Percentiles rank a stretch among this genome's conserved stretches.
phyloP scores from a whole-genome alignment of 805 yeast genomes.

The Metschnikowia henanensis region DNA sequence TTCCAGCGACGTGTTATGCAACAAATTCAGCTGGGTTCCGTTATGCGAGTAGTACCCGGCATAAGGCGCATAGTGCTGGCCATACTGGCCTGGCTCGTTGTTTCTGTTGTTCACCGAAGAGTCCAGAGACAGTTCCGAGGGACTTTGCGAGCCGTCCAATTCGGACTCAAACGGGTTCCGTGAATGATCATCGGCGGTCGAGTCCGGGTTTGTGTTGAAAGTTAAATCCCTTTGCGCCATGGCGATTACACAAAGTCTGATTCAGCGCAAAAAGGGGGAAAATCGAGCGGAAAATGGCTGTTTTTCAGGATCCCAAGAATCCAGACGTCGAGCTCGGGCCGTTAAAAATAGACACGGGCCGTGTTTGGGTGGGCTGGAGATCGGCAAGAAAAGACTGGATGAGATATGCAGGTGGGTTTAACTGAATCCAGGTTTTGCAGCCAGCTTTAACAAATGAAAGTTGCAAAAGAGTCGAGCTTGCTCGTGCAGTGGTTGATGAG shows the following conservation, averaged over 20 bases:
- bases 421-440: too few species aligned
- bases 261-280: not conserved
- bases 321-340: too few species aligned
- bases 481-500: not conserved
- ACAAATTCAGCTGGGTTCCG: constrained; percentile 39
- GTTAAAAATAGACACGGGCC: too few species aligned
- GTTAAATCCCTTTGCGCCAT: constrained; percentile 36
- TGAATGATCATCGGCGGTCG: constrained; percentile 2
- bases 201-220: constrained; percentile 18
- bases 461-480: too few species aligned
- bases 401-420: too few species aligned
- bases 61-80: constrained; percentile 33
- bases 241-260: constrained; percentile 1
- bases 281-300: not conserved
- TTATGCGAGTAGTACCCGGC: constrained; percentile 41
- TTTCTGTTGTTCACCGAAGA: constrained; percentile 12
- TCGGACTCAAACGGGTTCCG: constrained; percentile 17
- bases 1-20: constrained; percentile 17
- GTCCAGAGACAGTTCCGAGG: constrained; percentile 9
- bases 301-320: too few species aligned
- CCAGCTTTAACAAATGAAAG: too few species aligned
- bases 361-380: too few species aligned
- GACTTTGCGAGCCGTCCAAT: constrained; percentile 10
- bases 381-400: too few species aligned
- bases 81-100: not conserved